Evolutionary conservation across 352 stramenopile species (phyloP).

Genomic region (Globisporangium cystogenes): DNA sequence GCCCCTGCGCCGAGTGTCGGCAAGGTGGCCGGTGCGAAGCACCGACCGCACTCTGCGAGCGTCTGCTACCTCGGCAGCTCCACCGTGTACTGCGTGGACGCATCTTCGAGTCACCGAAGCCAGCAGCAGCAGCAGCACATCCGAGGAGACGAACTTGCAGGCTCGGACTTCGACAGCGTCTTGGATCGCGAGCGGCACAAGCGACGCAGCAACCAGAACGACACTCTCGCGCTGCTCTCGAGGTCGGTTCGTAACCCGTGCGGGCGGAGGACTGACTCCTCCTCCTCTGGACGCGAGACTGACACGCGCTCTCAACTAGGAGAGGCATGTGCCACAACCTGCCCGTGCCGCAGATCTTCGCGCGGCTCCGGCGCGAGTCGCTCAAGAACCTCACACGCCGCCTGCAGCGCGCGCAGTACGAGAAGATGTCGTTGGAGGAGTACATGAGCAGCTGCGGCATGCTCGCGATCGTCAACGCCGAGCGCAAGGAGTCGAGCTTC

Average conservation of each 20-base stretch:
- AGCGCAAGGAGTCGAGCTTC: not conserved
- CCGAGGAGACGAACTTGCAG: not conserved
- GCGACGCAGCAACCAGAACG: slow-evolving; percentile 14
- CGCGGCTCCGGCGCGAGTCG: slow-evolving; percentile 40
- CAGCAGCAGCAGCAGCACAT: no score
- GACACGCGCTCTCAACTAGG: not conserved
- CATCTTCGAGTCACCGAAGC: slow-evolving; percentile 3
- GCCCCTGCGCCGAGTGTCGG: slow-evolving; percentile 7
- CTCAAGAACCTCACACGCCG: slow-evolving; percentile 42
- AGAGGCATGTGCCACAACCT: slow-evolving; percentile 28
- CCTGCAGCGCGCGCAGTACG: slow-evolving; percentile 30
- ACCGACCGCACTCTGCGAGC: slow-evolving; percentile 44
- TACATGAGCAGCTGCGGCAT: slow-evolving; percentile 59
- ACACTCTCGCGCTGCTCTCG: slow-evolving; percentile 18
- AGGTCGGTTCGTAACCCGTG: not conserved
- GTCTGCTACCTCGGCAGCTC: slow-evolving; percentile 44
- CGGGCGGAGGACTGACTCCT: not conserved
- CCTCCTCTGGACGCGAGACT: no score
- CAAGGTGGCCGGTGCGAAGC: slow-evolving; percentile 47
- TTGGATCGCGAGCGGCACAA: slow-evolving; percentile 33
- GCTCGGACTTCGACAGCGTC: slow-evolving; percentile 26
- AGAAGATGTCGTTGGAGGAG: slow-evolving; percentile 46
- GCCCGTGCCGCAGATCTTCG: slow-evolving; percentile 48
- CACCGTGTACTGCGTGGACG: slow-evolving; percentile 47
- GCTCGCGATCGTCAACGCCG: not conserved